Conservation (phyloP, 495 filamentous ascomycete genomes). For the Penicillium crystallinum region DNA sequence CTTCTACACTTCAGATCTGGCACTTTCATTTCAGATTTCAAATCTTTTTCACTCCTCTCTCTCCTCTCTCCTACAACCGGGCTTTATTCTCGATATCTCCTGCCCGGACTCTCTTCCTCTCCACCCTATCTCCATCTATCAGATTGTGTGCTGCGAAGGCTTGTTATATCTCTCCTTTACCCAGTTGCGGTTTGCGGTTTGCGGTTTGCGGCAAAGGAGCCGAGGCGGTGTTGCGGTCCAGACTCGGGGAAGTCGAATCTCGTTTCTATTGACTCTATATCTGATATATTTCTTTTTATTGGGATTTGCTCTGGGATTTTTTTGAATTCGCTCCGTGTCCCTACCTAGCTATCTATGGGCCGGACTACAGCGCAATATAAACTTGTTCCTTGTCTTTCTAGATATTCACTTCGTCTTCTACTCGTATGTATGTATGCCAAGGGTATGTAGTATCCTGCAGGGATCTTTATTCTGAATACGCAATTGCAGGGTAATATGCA, state of each 20-base stretch:
- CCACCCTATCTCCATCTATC: not conserved
- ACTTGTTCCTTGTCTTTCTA: not conserved
- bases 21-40: not conserved
- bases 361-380: not conserved
- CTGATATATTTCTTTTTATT: not conserved
- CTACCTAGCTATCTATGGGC: not conserved
- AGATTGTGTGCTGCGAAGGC: constrained; percentile 7
- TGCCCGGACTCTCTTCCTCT: not conserved
- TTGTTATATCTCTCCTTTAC: not conserved
- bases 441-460: not conserved
- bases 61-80: not conserved
- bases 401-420: too few species aligned
- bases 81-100: not conserved
- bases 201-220: not conserved
- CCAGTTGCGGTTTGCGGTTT: not conserved
- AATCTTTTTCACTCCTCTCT: not conserved
- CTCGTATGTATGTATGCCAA: not conserved
- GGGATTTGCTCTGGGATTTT: not conserved
- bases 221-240: not conserved
- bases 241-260: constrained; percentile 1
- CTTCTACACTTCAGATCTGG: constrained; percentile 7
- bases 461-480: not conserved
- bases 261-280: not conserved
- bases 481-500: not conserved
- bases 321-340: not conserved